phyloP scores from a whole-genome alignment of 2,329 filamentous ascomycete species.

The Zasmidium angulare region DNA sequence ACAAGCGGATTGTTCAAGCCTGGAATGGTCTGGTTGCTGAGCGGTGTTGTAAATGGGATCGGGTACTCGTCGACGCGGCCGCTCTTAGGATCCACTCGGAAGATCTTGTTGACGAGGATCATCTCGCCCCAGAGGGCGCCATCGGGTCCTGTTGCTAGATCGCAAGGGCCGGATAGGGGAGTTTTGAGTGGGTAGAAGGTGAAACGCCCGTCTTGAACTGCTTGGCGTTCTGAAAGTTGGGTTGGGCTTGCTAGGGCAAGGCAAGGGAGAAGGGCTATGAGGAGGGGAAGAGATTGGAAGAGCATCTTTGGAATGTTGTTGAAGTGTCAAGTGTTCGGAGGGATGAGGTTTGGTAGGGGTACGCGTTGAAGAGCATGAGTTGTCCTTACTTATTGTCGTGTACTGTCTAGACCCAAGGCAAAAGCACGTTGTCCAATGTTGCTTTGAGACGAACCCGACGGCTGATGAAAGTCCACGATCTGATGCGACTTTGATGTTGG shows the following conservation, averaged over 20 bases:
- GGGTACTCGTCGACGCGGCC: slow-evolving; percentile 20
- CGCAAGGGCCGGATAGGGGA: slow-evolving; percentile 18
- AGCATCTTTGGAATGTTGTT: neutral
- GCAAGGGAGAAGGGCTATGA: neutral
- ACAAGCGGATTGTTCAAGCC: slow-evolving; percentile 2
- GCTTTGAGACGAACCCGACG: no score
- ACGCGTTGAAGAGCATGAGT: no score
- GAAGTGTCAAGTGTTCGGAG: neutral
- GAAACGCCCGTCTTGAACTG: slow-evolving; percentile 10
- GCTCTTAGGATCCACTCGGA: slow-evolving; percentile 19
- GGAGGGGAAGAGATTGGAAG: neutral
- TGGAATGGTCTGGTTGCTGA: slow-evolving; percentile 14
- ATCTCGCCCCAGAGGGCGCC: slow-evolving; percentile 23
- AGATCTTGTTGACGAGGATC: slow-evolving; percentile 22
- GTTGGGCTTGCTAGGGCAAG: neutral
- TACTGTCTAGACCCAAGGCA: no score
- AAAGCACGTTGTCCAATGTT: no score
- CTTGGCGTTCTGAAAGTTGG: neutral
- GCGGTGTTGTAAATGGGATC: slow-evolving; percentile 22
- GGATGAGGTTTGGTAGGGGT: neutral
- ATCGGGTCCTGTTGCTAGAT: slow-evolving; percentile 21
- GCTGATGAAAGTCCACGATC: no score
- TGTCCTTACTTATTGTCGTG: no score
- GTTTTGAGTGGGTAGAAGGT: slow-evolving; percentile 19
- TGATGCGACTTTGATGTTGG: no score